A percentile compares a stretch with the other conserved stretches of the same genome.
Evolutionary conservation across 1,284 basidiomycete genomes (phyloP).

Genomic region (Ganoderma lucidum): DNA sequence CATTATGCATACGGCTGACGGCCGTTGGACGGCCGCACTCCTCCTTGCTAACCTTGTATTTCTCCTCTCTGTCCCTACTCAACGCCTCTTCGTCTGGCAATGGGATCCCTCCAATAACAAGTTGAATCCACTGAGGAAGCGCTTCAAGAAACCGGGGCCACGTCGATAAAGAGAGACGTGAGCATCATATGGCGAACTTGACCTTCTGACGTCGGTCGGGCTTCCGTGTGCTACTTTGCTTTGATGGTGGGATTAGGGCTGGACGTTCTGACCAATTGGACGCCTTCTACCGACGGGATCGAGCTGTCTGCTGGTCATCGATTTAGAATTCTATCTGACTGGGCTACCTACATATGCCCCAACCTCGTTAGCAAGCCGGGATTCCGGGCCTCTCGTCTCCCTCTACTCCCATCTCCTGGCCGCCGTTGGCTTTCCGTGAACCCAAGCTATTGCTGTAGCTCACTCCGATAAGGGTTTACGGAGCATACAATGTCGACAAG

Average conservation of each 20-base stretch:
- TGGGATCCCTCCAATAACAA: no score
- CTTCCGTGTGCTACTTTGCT: not conserved
- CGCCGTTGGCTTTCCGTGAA: not conserved
- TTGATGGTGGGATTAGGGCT: not conserved
- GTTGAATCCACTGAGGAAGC: no score
- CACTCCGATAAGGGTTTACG: not conserved
- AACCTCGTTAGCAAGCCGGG: not conserved
- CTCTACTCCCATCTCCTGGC: no score
- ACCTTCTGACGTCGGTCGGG: not conserved
- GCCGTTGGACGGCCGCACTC: no score
- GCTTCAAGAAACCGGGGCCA: not conserved
- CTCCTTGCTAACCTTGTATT: no score
- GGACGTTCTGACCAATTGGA: not conserved
- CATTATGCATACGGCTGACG: no score
- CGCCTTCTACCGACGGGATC: not conserved
- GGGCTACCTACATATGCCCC: constrained; percentile 14
- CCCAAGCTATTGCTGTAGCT: not conserved
- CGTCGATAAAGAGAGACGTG: not conserved
- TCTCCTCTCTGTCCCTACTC: no score
- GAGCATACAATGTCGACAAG: constrained; percentile 26
- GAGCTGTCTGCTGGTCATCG: not conserved
- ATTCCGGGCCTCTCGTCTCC: constrained; percentile 9
- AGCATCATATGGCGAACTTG: not conserved
- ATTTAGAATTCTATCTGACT: constrained; percentile 2
- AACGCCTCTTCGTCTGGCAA: no score